Base-by-base conservation (phyloP, 805 yeast species). In the Lipomyces orientalis region DNA sequence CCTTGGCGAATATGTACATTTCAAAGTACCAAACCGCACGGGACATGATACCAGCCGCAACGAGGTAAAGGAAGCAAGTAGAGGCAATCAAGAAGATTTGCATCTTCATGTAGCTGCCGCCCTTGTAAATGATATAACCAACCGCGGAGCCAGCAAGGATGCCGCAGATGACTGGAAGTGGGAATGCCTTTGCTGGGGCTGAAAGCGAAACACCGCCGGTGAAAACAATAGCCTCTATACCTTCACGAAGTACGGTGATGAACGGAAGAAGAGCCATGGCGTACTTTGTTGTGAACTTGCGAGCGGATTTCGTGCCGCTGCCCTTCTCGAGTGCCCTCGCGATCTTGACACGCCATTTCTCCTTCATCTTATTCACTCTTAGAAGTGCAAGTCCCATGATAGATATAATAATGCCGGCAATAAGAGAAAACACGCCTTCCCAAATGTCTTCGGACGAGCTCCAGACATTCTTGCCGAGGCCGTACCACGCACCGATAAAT, bases 371-470 rank as follows among this genome's bases (percentile, higher is more conserved):
- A 83, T 93, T 93, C 79, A 94, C 84, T 81, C 98, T 88, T 76
- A 94, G 85, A 97, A 94, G 90, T 65, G 98, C 97, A 76, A 94
- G 85, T 79, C 99, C 98, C 98, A 94, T 93, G 74, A 90, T 75
- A 16, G 97, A 86, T 77, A 94, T 94, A 86, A 94, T 86, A 55
- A 90, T 82, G 0, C 97, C 87, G 2, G 98, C 99, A 78, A 94
- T 88, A 72, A 94, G 81, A 80, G 95, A 91, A 78, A 94, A 93
- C 65, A 91, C 84, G 82, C 98, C 98, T 85, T 94, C 99, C 98
- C 98, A 94, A 65, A 94, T 79, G 78, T 94, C 98, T 79, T 94
- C 99, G n/a, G 97, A 87, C 12, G 79, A 77, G 62, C 93, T 84
- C 90, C 97, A 94, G 72, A 94, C 86, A 84, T 94, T 96, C 64